Evolutionary conservation across 805 yeast species (phyloP).

Genomic region (Starmerella cellae): DNA sequence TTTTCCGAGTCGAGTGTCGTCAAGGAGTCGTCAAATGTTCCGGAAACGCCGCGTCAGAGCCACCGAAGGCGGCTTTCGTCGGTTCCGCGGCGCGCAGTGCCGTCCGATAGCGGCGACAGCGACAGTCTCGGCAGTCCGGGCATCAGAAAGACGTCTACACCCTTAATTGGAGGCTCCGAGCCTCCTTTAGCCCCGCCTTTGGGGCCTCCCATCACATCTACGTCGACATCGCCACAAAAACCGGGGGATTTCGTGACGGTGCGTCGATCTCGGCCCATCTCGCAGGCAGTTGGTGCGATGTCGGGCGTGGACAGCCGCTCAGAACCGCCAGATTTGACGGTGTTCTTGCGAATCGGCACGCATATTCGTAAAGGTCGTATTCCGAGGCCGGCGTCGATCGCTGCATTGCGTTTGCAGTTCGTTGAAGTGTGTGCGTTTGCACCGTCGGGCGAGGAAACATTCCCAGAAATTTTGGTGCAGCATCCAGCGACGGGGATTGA

Average conservation of each 20-base stretch:
- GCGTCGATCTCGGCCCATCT: neutral
- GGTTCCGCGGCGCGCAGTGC: neutral
- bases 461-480: constrained; percentile 67
- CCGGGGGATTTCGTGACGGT: neutral
- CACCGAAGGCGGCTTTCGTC: neutral
- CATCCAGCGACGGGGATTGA: constrained; percentile 47
- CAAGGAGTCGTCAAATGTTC: neutral
- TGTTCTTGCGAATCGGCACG: constrained; percentile 28
- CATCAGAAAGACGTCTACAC: neutral
- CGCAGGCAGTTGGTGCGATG: neutral
- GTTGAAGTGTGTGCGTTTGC: constrained; percentile 80
- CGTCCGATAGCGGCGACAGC: neutral
- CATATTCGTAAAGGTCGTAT: constrained; percentile 18
- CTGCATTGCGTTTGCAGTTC: constrained; percentile 44
- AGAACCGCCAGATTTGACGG: constrained; percentile 8
- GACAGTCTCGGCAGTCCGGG: neutral
- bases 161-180: neutral
- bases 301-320: neutral
- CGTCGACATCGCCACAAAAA: neutral
- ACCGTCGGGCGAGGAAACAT: constrained; percentile 47
- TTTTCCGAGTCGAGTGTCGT: constrained; percentile 16
- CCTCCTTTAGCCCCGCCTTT: neutral
- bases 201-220: neutral
- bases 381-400: constrained; percentile 17
- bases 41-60: neutral